phyloP scores from a whole-genome alignment of 768 basidiomycete genomes.

The Tricholoma furcatifolium region DNA sequence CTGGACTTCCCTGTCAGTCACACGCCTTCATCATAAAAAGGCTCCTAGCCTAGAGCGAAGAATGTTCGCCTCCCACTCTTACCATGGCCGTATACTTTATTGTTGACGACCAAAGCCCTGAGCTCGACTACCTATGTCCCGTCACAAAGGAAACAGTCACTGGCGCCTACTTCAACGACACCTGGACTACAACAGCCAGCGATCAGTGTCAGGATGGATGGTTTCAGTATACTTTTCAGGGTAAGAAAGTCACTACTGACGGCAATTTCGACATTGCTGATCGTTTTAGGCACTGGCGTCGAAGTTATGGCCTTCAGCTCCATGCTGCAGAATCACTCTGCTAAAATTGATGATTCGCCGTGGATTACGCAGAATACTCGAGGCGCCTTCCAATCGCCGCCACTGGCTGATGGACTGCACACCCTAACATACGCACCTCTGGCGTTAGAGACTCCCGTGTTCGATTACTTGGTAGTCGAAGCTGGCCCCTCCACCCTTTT shows the following conservation, averaged over 20 bases:
- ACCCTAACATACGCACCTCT: slow-evolving; percentile 34
- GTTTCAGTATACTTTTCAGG: slow-evolving; percentile 40
- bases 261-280: background rate
- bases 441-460: slow-evolving; percentile 24
- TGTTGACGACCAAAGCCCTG: slow-evolving; percentile 38
- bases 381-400: slow-evolving; percentile 30
- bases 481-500: slow-evolving; percentile 35
- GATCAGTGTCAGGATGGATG: slow-evolving; percentile 33
- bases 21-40: background rate
- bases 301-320: slow-evolving; percentile 26
- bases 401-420: slow-evolving; percentile 34
- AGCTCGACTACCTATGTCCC: slow-evolving; percentile 36
- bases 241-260: slow-evolving; percentile 17
- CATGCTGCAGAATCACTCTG: slow-evolving; percentile 26
- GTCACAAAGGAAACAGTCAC: slow-evolving; percentile 29
- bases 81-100: slow-evolving; percentile 24
- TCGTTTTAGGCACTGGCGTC: slow-evolving; percentile 29
- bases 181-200: slow-evolving; percentile 35
- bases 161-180: slow-evolving; percentile 37
- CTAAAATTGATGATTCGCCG: slow-evolving; percentile 36
- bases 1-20: background rate
- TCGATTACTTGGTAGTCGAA: slow-evolving; percentile 41
- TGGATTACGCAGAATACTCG: slow-evolving; percentile 28
- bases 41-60: background rate
- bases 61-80: background rate